Evolutionary conservation across 2,329 filamentous ascomycete genomes (phyloP).

Genomic region (Fusarium sp.): DNA sequence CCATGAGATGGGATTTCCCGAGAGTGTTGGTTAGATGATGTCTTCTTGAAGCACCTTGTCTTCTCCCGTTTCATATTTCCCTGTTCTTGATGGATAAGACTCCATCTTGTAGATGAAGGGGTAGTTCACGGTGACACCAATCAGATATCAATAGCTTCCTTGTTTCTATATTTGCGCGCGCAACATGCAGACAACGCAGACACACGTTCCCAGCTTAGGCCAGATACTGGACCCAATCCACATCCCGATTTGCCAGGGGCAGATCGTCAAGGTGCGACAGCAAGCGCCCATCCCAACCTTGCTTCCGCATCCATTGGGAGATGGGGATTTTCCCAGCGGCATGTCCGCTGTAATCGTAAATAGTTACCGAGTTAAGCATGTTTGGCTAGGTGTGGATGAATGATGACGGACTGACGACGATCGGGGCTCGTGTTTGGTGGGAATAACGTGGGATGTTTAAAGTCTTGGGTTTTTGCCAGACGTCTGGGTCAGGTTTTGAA

Average conservation of each 20-base stretch:
- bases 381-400: constrained; percentile 23
- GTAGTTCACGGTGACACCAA: constrained; percentile 9
- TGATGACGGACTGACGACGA: constrained; percentile 32
- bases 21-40: background rate
- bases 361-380: background rate
- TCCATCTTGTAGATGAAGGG: background rate
- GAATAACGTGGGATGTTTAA: constrained; percentile 8
- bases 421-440: constrained; percentile 7
- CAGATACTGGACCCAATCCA: background rate
- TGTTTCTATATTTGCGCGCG: constrained; percentile 1
- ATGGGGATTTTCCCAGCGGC: constrained; percentile 3
- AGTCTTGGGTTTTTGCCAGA: background rate
- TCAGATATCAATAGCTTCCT: background rate
- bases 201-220: constrained; percentile 12
- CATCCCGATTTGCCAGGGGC: constrained; percentile 16
- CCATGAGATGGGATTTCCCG: background rate
- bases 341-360: constrained; percentile 7
- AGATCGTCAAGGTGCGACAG: constrained; percentile 10
- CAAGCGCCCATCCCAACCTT: constrained; percentile 2
- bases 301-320: background rate
- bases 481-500: constrained; percentile 1
- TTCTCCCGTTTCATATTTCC: constrained; percentile 24
- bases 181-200: constrained; percentile 1
- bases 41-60: constrained; percentile 4
- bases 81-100: constrained; percentile 7